phyloP scores from a whole-genome alignment of 805 yeast genomes.

The Hanseniaspora occidentalis region DNA sequence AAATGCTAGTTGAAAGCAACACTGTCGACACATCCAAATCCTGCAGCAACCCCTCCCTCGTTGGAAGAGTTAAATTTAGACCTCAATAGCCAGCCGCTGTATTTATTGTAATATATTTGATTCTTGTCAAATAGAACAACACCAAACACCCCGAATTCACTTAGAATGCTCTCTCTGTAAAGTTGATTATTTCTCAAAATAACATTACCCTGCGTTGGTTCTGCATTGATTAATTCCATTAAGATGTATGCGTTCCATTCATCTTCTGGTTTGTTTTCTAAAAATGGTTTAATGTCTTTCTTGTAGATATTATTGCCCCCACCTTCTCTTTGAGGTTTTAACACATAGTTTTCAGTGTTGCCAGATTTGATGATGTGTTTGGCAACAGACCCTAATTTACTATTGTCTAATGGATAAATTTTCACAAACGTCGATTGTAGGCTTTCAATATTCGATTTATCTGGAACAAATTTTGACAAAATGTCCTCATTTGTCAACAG shows the following conservation, averaged over 20 bases:
- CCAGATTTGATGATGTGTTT: slow-evolving; percentile 28
- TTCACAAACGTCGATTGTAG: slow-evolving; percentile 55
- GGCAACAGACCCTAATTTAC: slow-evolving; percentile 49
- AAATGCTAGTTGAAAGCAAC: slow-evolving; percentile 33
- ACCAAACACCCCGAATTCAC: slow-evolving; percentile 90
- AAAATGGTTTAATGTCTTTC: slow-evolving; percentile 66
- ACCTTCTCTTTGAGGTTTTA: slow-evolving; percentile 98
- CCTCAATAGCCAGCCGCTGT: slow-evolving; percentile 77
- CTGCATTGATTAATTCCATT: slow-evolving; percentile 84
- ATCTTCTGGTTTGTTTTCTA: slow-evolving; percentile 40
- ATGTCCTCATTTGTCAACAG: slow-evolving; percentile 47
- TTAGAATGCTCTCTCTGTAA: slow-evolving; percentile 60
- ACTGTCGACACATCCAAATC: slow-evolving; percentile 93
- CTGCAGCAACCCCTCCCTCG: slow-evolving; percentile 99
- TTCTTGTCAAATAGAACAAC: slow-evolving; percentile 55
- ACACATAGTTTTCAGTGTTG: slow-evolving; percentile 63
- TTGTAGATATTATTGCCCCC: slow-evolving; percentile 95
- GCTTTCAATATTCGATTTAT: slow-evolving; percentile 22
- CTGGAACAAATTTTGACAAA: slow-evolving; percentile 33
- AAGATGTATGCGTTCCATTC: slow-evolving; percentile 87
- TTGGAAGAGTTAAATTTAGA: slow-evolving; percentile 78
- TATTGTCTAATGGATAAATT: slow-evolving; percentile 75
- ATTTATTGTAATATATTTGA: slow-evolving; percentile 47
- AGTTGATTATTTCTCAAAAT: slow-evolving; percentile 57
- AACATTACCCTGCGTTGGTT: slow-evolving; percentile 48